phyloP scores from a whole-genome alignment of 805 yeast genomes.

The Saccharomycopsis microspora region DNA sequence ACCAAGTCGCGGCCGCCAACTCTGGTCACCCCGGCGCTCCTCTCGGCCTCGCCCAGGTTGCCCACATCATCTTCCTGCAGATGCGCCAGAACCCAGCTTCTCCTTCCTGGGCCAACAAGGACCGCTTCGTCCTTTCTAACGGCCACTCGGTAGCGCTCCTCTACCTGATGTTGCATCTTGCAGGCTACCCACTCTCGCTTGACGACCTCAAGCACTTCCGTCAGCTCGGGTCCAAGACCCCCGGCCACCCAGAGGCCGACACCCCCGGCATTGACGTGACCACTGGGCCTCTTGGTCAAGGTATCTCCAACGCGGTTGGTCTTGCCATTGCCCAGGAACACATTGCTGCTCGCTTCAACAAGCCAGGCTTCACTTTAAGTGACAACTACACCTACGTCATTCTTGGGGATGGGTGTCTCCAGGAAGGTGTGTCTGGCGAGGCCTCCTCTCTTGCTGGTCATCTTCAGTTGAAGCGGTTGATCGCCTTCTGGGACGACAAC shows the following conservation, averaged over 20 bases:
- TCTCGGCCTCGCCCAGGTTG: conserved; percentile 93
- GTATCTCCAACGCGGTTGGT: conserved; percentile 94
- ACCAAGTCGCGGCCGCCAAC: conserved; percentile 77
- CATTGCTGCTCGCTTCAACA: conserved; percentile 87
- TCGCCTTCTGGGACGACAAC: conserved; percentile 95
- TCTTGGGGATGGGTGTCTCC: conserved; percentile 96
- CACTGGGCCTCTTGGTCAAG: conserved; percentile 99
- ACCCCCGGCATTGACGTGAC: conserved; percentile 93
- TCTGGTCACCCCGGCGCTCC: conserved; percentile 99
- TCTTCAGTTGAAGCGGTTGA: conserved; percentile 82
- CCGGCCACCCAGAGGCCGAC: conserved; percentile 96
- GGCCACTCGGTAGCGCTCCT: conserved; percentile 94
- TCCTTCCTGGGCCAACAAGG: conserved; percentile 91
- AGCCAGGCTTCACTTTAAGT: conserved; percentile 63
- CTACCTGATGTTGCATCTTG: conserved; percentile 75
- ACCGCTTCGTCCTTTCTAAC: conserved; percentile 87
- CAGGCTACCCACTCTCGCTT: conserved; percentile 69
- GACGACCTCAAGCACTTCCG: conserved; percentile 88
- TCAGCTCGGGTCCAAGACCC: conserved; percentile 82
- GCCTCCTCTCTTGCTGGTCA: conserved; percentile 95
- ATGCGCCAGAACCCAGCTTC: conserved; percentile 83
- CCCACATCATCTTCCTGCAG: conserved; percentile 70
- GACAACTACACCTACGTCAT: conserved; percentile 70
- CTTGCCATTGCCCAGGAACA: conserved; percentile 89
- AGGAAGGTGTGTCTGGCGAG: conserved; percentile 96